Conservation (phyloP, 768 basidiomycete species). For the Rhizopogon vesiculosus region DNA sequence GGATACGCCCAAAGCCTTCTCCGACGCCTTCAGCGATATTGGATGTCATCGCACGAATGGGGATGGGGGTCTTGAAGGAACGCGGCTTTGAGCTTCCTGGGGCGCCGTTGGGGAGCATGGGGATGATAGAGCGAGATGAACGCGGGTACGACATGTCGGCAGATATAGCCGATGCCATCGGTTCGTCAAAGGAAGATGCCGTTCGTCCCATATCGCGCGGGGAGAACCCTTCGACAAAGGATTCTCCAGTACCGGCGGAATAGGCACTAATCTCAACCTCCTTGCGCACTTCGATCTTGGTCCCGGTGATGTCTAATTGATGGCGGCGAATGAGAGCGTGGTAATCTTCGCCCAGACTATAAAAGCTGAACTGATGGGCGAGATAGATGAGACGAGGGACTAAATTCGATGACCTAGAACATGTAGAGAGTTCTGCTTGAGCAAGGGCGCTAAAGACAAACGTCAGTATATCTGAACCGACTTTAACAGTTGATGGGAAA, state of each 20-base stretch:
- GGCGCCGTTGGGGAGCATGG: conserved; percentile 77
- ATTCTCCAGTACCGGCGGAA: conserved; percentile 33
- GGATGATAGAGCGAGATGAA: conserved; percentile 43
- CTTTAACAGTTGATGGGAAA: background rate
- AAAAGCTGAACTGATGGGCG: conserved; percentile 81
- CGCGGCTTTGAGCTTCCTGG: conserved; percentile 35
- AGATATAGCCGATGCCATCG: conserved; percentile 68
- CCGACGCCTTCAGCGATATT: conserved; percentile 52
- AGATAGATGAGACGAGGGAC: conserved; percentile 78
- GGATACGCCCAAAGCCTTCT: conserved; percentile 55
- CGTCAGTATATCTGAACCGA: conserved; percentile 7
- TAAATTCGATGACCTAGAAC: conserved; percentile 49
- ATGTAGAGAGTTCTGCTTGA: conserved; percentile 80
- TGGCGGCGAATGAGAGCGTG: conserved; percentile 69
- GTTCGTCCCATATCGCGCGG: conserved; percentile 38
- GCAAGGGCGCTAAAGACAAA: conserved; percentile 53
- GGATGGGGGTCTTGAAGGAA: conserved; percentile 42
- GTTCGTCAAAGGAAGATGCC: conserved; percentile 62
- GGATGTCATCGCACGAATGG: conserved; percentile 48
- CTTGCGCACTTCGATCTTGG: conserved; percentile 65
- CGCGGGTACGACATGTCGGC: conserved; percentile 51
- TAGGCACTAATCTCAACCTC: conserved; percentile 66
- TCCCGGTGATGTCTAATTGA: conserved; percentile 51
- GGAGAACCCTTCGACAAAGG: conserved; percentile 51
- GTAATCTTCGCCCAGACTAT: conserved; percentile 70